Evolutionary conservation across 495 filamentous ascomycete species (phyloP).

Genomic region (Chlorociboria aeruginascens): DNA sequence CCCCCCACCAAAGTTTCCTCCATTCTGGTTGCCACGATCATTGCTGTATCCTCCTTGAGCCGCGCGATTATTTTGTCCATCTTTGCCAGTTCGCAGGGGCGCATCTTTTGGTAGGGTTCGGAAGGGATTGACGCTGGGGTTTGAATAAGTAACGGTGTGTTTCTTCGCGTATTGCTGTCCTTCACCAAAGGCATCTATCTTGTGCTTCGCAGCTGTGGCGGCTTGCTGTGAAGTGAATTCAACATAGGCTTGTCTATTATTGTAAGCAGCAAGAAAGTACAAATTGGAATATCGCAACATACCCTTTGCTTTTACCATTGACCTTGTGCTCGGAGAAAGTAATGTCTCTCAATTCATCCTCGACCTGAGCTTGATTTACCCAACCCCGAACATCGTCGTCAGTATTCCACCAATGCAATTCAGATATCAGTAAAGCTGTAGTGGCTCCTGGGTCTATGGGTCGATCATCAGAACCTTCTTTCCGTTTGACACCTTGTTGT

Average conservation of each 20-base stretch:
- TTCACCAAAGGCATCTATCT: conserved; percentile 52
- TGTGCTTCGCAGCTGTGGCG: conserved; percentile 72
- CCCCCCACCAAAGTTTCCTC: conserved; percentile 23
- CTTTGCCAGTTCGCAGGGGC: conserved; percentile 60
- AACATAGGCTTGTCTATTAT: conserved; percentile 71
- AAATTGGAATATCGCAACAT: conserved; percentile 22
- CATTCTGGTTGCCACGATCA: conserved; percentile 29
- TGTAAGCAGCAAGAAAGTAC: neutral
- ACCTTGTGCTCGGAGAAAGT: conserved; percentile 98
- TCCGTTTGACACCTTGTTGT: conserved; percentile 66
- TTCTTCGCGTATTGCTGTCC: conserved; percentile 49
- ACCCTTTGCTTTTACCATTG: conserved; percentile 98
- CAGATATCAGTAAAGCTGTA: conserved; percentile 69
- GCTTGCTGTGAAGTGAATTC: conserved; percentile 78
- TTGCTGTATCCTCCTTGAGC: conserved; percentile 20
- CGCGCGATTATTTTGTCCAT: conserved; percentile 36
- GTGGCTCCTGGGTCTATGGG: conserved; percentile 74
- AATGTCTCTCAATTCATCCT: conserved; percentile 80
- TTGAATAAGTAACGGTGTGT: conserved; percentile 61
- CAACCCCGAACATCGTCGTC: conserved; percentile 92
- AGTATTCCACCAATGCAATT: conserved; percentile 92
- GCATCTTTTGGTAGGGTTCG: conserved; percentile 85
- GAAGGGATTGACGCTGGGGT: conserved; percentile 74
- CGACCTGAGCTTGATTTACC: conserved; percentile 61
- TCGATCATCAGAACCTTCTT: conserved; percentile 62